Base-by-base conservation (phyloP, 2,329 filamentous ascomycete genomes). In the Lachnum nothofagi region DNA sequence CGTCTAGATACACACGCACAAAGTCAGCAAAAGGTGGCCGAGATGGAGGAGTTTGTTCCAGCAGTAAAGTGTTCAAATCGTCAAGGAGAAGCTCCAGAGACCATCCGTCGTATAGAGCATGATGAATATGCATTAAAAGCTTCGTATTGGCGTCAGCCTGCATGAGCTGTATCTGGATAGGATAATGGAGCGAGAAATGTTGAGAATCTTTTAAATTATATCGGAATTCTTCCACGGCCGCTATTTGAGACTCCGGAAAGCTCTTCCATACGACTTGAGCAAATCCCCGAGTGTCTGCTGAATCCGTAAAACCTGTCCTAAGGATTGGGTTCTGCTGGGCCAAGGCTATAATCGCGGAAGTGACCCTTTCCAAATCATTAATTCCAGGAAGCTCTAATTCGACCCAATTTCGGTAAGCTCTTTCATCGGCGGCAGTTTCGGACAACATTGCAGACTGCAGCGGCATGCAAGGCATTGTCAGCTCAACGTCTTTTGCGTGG, bases 21-120 rank as follows among this genome's bases (percentile, higher is more conserved):
- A 94, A 67, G 0, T 75, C 62, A 0, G 72, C 68, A 58, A 88
- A 95, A 22, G 81, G 73, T 1, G 80, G 78, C 23, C 83, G 73
- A 1, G 58, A 35, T 24, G 38, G 24, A 17, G 48, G 45, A 16
- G 42, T 4, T 20, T 49, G 27, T 6, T 34, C 42, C n/a, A 20
- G 12, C 7, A 67, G 43, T 7, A 85, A 56, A 0, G 60, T 61
- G 3, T 77, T 72, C 4, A 95, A 68, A 63, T 95, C 88, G 22
- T 76, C 70, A 12, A 88, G 63, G 0, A 94, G 67, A 24, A 91
- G 71, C 44, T 95, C 86, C 62, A 90, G 77, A 0, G 89, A 91
- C 91, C 91, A 96, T n/a, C 90, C 91, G 65, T 96, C 91, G 62
- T 95, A 96, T 1, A 94, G 65, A 0, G 88, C 82, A 67, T 96